Percentiles rank a stretch among this genome's conserved stretches.
These are phyloP conservation scores for Fusarium sulawesiense DNA, from an alignment of 2,329 filamentous ascomycete genomes.

Conservation along the genomic window DNA sequence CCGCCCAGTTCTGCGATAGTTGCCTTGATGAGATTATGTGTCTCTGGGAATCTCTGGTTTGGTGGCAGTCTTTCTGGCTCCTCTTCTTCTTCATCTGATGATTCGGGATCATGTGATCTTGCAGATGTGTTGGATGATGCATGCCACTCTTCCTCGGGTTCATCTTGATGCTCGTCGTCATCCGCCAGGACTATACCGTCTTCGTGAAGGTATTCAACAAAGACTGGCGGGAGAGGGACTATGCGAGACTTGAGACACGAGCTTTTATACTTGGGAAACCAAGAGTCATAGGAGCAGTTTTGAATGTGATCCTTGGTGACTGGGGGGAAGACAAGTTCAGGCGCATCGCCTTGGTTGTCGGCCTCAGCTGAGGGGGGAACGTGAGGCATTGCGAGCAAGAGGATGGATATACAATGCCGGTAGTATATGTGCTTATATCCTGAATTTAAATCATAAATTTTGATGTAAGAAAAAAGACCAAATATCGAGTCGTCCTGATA, in stretches of 20 bases:
- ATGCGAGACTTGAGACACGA: constrained; percentile 88
- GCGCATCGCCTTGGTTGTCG: constrained; percentile 26
- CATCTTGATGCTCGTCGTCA: constrained; percentile 65
- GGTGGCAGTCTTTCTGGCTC: constrained; percentile 56
- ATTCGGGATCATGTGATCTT: constrained; percentile 54
- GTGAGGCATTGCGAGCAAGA: constrained; percentile 49
- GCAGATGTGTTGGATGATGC: constrained; percentile 47
- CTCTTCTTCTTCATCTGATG: constrained; percentile 61
- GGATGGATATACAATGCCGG: not conserved
- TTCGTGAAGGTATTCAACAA: constrained; percentile 87
- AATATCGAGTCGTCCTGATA: not conserved
- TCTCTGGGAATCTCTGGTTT: constrained; percentile 72
- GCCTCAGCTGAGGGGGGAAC: constrained; percentile 39
- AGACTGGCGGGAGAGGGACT: constrained; percentile 78
- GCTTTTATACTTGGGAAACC: constrained; percentile 86
- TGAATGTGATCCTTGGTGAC: constrained; percentile 88
- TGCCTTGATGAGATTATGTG: constrained; percentile 80
- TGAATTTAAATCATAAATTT: not conserved
- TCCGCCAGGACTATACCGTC: constrained; percentile 92
- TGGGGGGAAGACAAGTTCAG: constrained; percentile 77
- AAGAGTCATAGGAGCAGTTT: constrained; percentile 92
- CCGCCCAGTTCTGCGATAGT: constrained; percentile 86
- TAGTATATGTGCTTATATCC: not conserved
- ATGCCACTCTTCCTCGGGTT: constrained; percentile 66
- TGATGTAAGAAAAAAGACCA: not conserved